phyloP scores from a whole-genome alignment of 345 rosid species.

The Atalantia buxifolia region DNA sequence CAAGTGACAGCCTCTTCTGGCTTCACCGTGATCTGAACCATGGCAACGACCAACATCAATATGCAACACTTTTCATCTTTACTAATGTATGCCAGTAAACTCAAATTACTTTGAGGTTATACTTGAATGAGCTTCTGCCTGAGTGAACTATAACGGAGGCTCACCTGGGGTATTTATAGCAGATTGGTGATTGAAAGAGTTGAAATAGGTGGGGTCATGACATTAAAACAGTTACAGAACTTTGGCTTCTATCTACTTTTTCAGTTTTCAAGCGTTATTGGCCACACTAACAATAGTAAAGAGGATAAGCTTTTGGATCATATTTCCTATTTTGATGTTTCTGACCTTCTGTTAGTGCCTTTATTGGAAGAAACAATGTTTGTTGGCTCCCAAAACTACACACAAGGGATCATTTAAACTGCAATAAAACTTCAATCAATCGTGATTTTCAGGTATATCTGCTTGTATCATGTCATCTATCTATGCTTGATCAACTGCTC shows the following conservation, averaged over 20 bases:
- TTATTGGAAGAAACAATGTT: not conserved
- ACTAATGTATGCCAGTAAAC: not conserved
- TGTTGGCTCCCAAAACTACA: not conserved
- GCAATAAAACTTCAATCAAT: not conserved
- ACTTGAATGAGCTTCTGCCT: not conserved
- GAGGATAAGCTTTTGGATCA: slow-evolving; percentile 8
- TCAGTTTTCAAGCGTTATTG: not conserved
- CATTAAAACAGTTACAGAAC: not conserved
- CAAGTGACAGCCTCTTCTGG: too few species aligned
- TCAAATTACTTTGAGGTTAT: not conserved
- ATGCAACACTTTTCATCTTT: not conserved
- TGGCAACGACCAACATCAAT: not conserved
- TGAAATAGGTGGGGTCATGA: not conserved
- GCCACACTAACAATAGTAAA: not conserved
- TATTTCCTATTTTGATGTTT: not conserved
- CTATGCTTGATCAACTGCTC: not conserved
- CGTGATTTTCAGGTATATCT: not conserved
- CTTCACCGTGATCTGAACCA: not conserved
- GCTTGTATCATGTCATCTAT: not conserved
- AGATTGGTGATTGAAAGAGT: not conserved
- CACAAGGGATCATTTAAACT: not conserved
- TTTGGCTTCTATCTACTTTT: not conserved
- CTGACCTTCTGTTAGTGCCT: not conserved
- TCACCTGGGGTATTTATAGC: not conserved
- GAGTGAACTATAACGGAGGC: not conserved